These are phyloP conservation scores for Beauveria sp. DNA, from an alignment of 2,329 filamentous ascomycete species.

Conservation along the genomic window DNA sequence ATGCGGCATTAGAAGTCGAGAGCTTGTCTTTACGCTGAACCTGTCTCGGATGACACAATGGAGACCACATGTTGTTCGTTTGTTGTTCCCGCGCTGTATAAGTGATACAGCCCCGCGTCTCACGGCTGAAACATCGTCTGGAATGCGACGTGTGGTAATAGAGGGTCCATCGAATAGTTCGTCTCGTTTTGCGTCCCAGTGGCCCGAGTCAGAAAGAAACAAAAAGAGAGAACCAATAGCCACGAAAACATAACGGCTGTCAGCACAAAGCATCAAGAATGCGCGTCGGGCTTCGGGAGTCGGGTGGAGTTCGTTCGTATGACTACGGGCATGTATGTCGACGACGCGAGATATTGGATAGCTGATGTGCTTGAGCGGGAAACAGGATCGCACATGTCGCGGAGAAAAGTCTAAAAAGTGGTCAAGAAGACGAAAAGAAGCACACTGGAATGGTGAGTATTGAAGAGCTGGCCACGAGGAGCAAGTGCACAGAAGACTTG, in stretches of 20 bases:
- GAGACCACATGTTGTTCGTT: neutral
- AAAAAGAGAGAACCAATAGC: neutral
- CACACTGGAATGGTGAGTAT: neutral
- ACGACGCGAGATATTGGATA: neutral
- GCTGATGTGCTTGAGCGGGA: neutral
- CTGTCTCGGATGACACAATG: neutral
- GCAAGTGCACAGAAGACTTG: neutral
- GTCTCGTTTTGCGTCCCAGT: neutral
- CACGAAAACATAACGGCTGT: neutral
- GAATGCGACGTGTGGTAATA: neutral
- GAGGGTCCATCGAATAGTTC: neutral
- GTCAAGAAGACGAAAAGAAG: neutral
- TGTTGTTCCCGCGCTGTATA: neutral
- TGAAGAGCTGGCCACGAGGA: neutral
- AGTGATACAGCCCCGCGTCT: neutral
- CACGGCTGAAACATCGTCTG: slow-evolving; percentile 1
- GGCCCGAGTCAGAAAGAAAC: neutral
- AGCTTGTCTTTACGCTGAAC: no score
- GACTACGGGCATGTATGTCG: neutral
- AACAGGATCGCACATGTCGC: neutral
- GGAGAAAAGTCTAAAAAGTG: neutral
- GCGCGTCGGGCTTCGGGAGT: neutral
- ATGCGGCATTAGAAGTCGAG: no score
- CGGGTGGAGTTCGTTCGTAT: neutral
- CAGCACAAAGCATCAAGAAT: neutral